Base-by-base conservation (phyloP, 352 stramenopile genomes). In the Achlya hypogyna region DNA sequence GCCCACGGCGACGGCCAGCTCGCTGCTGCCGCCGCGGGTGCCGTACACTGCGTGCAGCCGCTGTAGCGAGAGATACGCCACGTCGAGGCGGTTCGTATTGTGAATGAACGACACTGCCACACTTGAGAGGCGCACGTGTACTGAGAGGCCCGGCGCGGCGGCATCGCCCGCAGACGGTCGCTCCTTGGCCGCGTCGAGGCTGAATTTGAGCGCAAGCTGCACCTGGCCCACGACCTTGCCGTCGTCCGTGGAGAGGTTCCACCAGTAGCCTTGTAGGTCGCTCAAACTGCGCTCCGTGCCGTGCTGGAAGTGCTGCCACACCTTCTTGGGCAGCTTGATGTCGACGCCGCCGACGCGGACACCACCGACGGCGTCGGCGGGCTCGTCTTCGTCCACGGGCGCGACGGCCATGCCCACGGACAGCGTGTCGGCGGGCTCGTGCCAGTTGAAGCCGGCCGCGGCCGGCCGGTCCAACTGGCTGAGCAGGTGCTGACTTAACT, bases 61-160 rank as follows among this genome's bases (percentile, higher is more conserved):
- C 69, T 93, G 84, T 65, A 95, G 76, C 51, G 84, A 91, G 22
- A 93, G 53, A 65, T 93, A 95, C 31, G 86, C 86, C n/a, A 95
- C 86, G 76, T 95, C 86, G 10, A 95, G 76, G 4, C 82, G 88
- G 65, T 86, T 93, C 0, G 81, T 77, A 63, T 91, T 93, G 69
- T 95, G 84, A 29, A 95, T 69, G 53, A 95, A 93, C 3, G 86
- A 90, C 5, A 93, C 63, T 0, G 82, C 86, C 12, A 95, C 77
- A 43, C 86, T 95, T 29, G 86, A 85, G 42, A 95, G 85, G 18
- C 80, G 82, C 28, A 89, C 75, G 42, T 82, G 88, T 45, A 93
- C 70, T 54, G 88, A 90, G 69, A 91, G 81, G 32, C 90, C 82
- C 14, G 38, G 38, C 38, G 38, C 1, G 38, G 14, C 38, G 12